Evolutionary conservation across 2,329 filamentous ascomycete species (phyloP).

Genomic region (Colletotrichum caudatum): DNA sequence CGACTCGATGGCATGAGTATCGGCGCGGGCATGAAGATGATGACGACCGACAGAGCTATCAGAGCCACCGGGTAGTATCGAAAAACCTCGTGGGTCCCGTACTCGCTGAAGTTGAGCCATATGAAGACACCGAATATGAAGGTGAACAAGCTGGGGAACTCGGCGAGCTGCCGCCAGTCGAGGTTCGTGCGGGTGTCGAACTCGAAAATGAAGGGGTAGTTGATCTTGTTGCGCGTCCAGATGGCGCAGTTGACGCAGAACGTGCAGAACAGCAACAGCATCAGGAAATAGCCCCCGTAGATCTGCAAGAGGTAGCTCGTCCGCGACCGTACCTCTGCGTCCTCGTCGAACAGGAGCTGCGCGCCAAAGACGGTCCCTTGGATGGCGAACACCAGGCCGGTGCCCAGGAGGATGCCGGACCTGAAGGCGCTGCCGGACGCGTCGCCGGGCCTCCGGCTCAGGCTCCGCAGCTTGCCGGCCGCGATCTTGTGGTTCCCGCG

Average conservation of each 20-base stretch:
- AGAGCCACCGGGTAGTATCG: constrained; percentile 89
- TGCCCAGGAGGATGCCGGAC: constrained; percentile 75
- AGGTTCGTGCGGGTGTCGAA: constrained; percentile 88
- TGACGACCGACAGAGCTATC: constrained; percentile 72
- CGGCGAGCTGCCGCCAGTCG: constrained; percentile 89
- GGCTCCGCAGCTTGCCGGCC: constrained; percentile 84
- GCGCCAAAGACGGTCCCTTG: constrained; percentile 74
- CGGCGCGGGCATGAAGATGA: constrained; percentile 82
- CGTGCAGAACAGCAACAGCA: constrained; percentile 82
- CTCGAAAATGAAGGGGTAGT: constrained; percentile 97
- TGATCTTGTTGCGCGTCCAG: constrained; percentile 88
- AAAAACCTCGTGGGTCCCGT: constrained; percentile 76
- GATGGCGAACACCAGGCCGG: constrained; percentile 73
- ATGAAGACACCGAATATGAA: constrained; percentile 83
- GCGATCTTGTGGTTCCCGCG: constrained; percentile 93
- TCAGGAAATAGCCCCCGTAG: constrained; percentile 92
- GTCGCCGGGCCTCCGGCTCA: constrained; percentile 69
- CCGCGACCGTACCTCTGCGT: constrained; percentile 61
- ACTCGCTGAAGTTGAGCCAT: constrained; percentile 87
- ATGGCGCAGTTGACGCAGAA: constrained; percentile 88
- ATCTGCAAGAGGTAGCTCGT: constrained; percentile 85
- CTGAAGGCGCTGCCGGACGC: constrained; percentile 70
- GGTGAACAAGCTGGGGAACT: constrained; percentile 88
- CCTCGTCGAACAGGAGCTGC: constrained; percentile 63
- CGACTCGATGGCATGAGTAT: constrained; percentile 81